phyloP scores from a whole-genome alignment of 257 asterid genomes.

The Galeopsis tetrahit region DNA sequence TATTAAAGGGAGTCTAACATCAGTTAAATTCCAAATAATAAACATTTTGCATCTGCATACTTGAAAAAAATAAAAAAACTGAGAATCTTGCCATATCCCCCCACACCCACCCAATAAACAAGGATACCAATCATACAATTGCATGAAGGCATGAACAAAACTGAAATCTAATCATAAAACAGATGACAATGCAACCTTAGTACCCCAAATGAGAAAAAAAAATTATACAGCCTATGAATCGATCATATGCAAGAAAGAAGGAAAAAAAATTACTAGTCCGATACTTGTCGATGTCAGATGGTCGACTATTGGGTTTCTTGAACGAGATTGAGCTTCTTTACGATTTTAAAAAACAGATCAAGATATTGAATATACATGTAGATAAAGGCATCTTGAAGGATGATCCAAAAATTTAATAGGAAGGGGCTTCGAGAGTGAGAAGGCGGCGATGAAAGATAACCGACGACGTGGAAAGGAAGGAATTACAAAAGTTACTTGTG shows the following conservation, averaged over 20 bases:
- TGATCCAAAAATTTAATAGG: neutral
- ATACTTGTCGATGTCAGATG: neutral
- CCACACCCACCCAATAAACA: no score
- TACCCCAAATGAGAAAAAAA: neutral
- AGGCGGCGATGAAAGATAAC: constrained; percentile 10
- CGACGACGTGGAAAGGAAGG: constrained; percentile 6
- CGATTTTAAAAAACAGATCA: neutral
- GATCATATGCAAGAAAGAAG: neutral
- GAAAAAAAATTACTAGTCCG: neutral
- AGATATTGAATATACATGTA: neutral
- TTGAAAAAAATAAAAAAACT: no score
- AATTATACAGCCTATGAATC: neutral
- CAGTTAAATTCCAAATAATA: no score
- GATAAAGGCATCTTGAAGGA: no score
- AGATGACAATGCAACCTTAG: no score
- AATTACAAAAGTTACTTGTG: neutral
- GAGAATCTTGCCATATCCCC: no score
- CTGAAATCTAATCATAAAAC: no score
- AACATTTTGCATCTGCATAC: no score
- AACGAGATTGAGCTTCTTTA: neutral
- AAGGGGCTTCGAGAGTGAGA: neutral
- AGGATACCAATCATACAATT: no score
- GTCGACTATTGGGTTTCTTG: no score
- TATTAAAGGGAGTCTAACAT: no score
- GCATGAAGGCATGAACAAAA: no score